phyloP scores from a whole-genome alignment of 257 asterid genomes.

The Capsicum pubescens region DNA sequence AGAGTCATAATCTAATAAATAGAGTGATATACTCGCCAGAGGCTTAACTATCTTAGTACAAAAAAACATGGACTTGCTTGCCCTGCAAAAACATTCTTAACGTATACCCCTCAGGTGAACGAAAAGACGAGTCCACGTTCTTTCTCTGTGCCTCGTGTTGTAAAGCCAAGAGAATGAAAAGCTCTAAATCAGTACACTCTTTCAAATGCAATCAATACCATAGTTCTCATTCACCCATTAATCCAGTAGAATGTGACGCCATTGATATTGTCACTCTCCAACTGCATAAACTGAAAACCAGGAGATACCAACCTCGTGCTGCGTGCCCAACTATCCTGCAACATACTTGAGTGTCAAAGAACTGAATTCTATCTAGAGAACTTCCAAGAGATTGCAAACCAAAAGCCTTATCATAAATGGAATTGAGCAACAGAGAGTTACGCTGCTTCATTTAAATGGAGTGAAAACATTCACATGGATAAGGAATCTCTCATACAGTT shows the following conservation, averaged over 20 bases:
- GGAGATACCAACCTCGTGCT: constrained; percentile 13
- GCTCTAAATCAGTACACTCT: constrained; percentile 19
- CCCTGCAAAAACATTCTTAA: background rate
- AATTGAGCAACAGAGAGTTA: constrained; percentile 2
- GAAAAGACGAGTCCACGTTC: background rate
- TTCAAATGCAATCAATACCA: background rate
- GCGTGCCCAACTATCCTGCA: constrained; percentile 21
- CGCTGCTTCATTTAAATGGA: background rate
- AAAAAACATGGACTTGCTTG: constrained; percentile 5
- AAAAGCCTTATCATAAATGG: background rate
- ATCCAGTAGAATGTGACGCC: background rate
- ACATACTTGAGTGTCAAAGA: background rate
- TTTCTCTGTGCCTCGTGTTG: background rate
- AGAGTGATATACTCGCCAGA: background rate
- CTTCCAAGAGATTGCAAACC: background rate
- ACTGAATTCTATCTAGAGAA: background rate
- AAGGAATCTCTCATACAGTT: too few species aligned
- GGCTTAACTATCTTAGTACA: constrained; percentile 19
- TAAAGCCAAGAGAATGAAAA: background rate
- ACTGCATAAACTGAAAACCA: background rate
- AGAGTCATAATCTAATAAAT: background rate
- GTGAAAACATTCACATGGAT: background rate
- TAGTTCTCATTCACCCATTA: constrained; percentile 9
- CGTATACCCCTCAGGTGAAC: background rate
- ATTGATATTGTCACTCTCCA: background rate